A percentile compares a stretch with the other conserved stretches of the same genome.
phyloP scores from a whole-genome alignment of 352 stramenopile species.

The Phytophthora quininea region DNA sequence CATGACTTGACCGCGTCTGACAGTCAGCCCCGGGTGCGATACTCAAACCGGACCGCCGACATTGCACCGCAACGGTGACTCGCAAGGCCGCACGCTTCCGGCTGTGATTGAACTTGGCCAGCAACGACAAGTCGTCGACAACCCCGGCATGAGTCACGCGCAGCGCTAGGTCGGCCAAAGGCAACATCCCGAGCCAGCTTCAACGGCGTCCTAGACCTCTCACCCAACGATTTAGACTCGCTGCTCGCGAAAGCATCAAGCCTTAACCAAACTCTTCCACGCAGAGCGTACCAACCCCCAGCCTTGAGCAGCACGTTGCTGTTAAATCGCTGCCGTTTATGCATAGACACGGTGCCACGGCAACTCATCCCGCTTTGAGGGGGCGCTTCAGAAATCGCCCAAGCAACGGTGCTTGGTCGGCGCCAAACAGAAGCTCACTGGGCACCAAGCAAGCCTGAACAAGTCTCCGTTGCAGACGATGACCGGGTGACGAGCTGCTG shows the following conservation, averaged over 20 bases:
- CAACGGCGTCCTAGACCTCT: not conserved
- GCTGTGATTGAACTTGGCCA: conserved; percentile 3
- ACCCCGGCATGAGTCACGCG: too few relatives aligned
- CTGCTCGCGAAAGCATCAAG: too few relatives aligned
- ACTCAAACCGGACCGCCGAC: not conserved
- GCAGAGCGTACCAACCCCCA: too few relatives aligned
- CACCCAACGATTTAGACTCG: too few relatives aligned
- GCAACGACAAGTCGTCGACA: too few relatives aligned
- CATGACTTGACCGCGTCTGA: not conserved
- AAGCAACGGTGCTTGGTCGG: not conserved
- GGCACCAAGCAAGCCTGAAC: too few relatives aligned
- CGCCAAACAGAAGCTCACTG: not conserved
- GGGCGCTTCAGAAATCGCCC: conserved; percentile 1
- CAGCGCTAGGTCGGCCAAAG: not conserved
- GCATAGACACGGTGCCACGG: conserved; percentile 1
- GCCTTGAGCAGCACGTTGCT: too few relatives aligned
- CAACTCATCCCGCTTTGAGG: not conserved
- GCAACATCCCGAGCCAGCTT: not conserved
- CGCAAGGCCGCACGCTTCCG: not conserved
- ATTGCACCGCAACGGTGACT: not conserved
- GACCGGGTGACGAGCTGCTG: not conserved
- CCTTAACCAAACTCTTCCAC: too few relatives aligned
- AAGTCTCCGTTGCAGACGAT: too few relatives aligned
- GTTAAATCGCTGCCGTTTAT: not conserved
- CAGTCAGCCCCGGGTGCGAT: not conserved